Percentiles rank a stretch among this genome's conserved stretches.
These are phyloP conservation scores for Didymella lethalis DNA, from an alignment of 2,329 filamentous ascomycete species.

Conservation along the genomic window DNA sequence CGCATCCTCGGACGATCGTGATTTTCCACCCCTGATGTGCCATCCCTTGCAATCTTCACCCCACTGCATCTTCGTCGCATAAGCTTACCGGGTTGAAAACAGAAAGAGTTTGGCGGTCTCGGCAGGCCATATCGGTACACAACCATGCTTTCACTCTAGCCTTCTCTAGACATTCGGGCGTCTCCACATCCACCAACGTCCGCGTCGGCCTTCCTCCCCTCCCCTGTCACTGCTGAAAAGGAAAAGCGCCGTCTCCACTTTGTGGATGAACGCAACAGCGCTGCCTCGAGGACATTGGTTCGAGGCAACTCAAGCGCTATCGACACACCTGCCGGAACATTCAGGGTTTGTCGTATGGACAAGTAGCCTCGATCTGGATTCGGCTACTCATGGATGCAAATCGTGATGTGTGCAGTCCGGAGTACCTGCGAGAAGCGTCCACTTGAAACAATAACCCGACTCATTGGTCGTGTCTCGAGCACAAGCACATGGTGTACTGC, in stretches of 20 bases:
- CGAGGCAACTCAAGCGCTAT: constrained; percentile 25
- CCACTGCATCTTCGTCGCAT: constrained; percentile 25
- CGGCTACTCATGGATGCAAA: constrained; percentile 16
- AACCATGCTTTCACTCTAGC: constrained; percentile 30
- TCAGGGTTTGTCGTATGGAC: constrained; percentile 13
- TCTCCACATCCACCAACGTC: constrained; percentile 39
- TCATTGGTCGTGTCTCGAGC: constrained; percentile 17
- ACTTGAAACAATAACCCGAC: constrained; percentile 22
- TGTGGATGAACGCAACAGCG: constrained; percentile 29
- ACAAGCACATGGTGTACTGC: constrained; percentile 22
- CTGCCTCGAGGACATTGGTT: constrained; percentile 34
- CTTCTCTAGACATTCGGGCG: constrained; percentile 25
- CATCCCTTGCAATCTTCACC: constrained; percentile 26
- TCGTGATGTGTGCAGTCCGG: constrained; percentile 14
- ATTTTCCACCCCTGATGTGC: constrained; percentile 31
- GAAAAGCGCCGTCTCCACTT: constrained; percentile 31
- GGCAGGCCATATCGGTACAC: constrained; percentile 27
- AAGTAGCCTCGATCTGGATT: constrained; percentile 15
- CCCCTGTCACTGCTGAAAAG: constrained; percentile 30
- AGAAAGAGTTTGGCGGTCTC: constrained; percentile 25
- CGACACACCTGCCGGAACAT: constrained; percentile 20
- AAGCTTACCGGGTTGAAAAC: constrained; percentile 21
- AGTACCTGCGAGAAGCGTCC: constrained; percentile 19
- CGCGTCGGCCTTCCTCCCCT: constrained; percentile 39
- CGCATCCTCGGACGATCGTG: constrained; percentile 31